Base-by-base conservation (phyloP, 1,284 basidiomycete species). In the Anthracocystis walkeri region DNA sequence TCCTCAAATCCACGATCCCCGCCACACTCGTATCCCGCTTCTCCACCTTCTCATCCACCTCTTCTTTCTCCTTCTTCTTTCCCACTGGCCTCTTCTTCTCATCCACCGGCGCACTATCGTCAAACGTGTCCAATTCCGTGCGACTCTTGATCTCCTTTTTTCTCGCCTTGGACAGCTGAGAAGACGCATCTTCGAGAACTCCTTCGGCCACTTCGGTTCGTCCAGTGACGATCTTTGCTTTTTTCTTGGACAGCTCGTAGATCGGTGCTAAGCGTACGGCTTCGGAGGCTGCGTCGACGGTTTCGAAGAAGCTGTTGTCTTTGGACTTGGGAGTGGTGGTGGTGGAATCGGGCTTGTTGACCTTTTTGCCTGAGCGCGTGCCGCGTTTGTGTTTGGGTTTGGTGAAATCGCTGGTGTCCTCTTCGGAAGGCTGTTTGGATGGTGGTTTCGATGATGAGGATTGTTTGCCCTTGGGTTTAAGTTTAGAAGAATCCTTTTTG, bases 191-290 rank as follows among this genome's bases (percentile, higher is more conserved):
- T 48, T 75, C 72, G 7, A 75, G 57, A 20, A 75, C 72, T 21
- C 72, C 72, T 27, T 69, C 72, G 4, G 72, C 54, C 8, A 75
- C 62, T 33, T 69, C 52, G 16, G 65, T 70, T 23, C 72, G 66
- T 4, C 72, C 72, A 4, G 66, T 56, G 51, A 63, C 65, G 53
- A 75, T 75, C 66, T 70, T 65, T 52, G 66, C 66, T 7, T 48
- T 58, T 38, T 69, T 53, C 38, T 69, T 75, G 20, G 53, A 51
- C 8, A 61, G 51, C 46, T 75, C 66, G 72, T 75, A 62, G 53
- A 75, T 65, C 12, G 66, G 66, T 11, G 72, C 65, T 7, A 75
- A 59, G 3, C 72, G 72, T 1, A 48, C 56, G 44, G 57, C 63
- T 38, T 75, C 72, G 2, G 46, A 54, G n/a, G 59, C 63, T 12